Evolutionary conservation across 495 filamentous ascomycete species (phyloP).

Genomic region (Aspergillus indologenus): DNA sequence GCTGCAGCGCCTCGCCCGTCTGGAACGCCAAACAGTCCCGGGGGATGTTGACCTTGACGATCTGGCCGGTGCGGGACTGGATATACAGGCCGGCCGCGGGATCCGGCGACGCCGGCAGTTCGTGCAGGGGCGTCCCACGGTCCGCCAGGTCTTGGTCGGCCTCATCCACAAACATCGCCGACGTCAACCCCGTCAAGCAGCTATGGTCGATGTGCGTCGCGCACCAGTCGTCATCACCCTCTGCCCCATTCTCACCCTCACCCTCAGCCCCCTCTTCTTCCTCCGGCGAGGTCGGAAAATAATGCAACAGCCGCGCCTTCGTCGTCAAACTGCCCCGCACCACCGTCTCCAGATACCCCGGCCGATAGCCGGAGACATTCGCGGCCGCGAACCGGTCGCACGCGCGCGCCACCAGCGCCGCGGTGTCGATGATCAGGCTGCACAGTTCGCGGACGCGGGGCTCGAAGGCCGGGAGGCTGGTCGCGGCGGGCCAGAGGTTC

Average conservation of each 20-base stretch:
- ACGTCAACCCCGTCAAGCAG: constrained; percentile 89
- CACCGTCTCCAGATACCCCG: constrained; percentile 78
- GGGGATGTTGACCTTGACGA: constrained; percentile 86
- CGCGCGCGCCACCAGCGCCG: constrained; percentile 77
- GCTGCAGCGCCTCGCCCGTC: constrained; percentile 86
- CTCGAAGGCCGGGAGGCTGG: constrained; percentile 69
- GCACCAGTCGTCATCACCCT: constrained; percentile 90
- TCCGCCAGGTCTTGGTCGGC: constrained; percentile 29
- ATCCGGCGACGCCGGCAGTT: constrained; percentile 73
- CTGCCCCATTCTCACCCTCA: constrained; percentile 25
- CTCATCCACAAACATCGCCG: constrained; percentile 95
- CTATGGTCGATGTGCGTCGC: constrained; percentile 92
- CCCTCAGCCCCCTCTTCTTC: neutral
- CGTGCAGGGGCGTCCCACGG: constrained; percentile 44
- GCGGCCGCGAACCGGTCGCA: constrained; percentile 83
- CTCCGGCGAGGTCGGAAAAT: constrained; percentile 57
- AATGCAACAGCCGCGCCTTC: constrained; percentile 90
- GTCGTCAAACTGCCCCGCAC: constrained; percentile 82
- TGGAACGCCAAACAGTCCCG: constrained; percentile 91
- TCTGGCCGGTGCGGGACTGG: constrained; percentile 70
- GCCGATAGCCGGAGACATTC: constrained; percentile 70
- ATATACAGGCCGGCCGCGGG: constrained; percentile 87
- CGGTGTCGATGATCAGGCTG: constrained; percentile 80
- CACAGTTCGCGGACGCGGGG: constrained; percentile 72
- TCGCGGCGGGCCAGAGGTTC: constrained; percentile 80